phyloP scores from a whole-genome alignment of 768 basidiomycete species.

The Jaapia argillacea region DNA sequence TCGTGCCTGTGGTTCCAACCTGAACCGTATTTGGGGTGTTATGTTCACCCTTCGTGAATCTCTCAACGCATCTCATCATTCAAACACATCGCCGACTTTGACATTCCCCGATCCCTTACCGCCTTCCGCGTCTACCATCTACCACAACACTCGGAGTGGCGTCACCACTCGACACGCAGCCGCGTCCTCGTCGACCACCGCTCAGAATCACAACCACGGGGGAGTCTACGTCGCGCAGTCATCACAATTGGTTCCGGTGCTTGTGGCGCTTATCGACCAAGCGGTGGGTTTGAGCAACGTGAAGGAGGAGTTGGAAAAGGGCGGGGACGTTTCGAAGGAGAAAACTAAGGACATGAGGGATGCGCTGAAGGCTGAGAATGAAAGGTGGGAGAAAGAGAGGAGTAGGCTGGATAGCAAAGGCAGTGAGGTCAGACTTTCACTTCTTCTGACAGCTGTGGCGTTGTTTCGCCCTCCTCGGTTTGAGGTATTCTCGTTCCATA shows the following conservation, averaged over 20 bases:
- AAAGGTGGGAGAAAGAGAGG: slow-evolving; percentile 41
- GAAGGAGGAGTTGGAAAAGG: slow-evolving; percentile 53
- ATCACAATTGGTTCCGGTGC: slow-evolving; percentile 58
- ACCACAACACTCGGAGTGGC: slow-evolving; percentile 37
- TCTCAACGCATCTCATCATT: slow-evolving; percentile 3
- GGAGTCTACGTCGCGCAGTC: slow-evolving; percentile 29
- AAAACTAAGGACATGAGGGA: slow-evolving; percentile 39
- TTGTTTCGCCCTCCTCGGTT: too few species aligned
- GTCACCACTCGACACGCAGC: slow-evolving; percentile 3
- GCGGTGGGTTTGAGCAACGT: slow-evolving; percentile 35
- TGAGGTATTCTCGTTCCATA: neutral
- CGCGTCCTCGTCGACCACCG: too few species aligned
- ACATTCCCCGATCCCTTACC: slow-evolving; percentile 50
- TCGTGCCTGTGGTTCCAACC: slow-evolving; percentile 39
- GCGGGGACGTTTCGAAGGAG: slow-evolving; percentile 46
- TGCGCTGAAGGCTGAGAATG: slow-evolving; percentile 43
- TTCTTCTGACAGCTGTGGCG: slow-evolving; percentile 3
- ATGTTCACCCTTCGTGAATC: slow-evolving; percentile 37
- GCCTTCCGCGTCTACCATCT: slow-evolving; percentile 31
- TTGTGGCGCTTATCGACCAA: slow-evolving; percentile 47
- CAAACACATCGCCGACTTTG: slow-evolving; percentile 13
- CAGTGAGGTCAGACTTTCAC: slow-evolving; percentile 6
- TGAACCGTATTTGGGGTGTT: slow-evolving; percentile 54
- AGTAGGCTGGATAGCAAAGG: slow-evolving; percentile 21
- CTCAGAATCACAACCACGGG: too few species aligned